Base-by-base conservation (phyloP, 768 basidiomycete genomes). In the Boletus rubescentipes region DNA sequence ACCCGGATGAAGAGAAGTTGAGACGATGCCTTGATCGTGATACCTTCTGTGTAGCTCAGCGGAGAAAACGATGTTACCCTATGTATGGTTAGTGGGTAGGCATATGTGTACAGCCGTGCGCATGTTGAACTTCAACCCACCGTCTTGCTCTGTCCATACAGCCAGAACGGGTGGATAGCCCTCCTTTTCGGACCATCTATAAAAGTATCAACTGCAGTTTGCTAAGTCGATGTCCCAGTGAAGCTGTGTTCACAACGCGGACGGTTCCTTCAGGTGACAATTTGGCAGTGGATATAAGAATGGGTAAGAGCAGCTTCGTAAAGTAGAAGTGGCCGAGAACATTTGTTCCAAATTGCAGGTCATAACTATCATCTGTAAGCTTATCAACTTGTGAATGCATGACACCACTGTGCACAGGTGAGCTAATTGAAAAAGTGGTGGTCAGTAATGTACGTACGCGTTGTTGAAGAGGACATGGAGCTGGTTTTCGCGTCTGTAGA, bases 11-110 rank as follows among this genome's bases (percentile, higher is more conserved):
- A 81, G 55, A 26, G 75, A 63, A 12, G 70, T 65, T 1, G 75
- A 75, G 2, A 83, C 63, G 49, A 83, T 75, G 29, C 75, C 75
- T 57, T 77, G 61, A 41, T 75, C 75, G 3, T 64, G 75, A 55
- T 77, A 77, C 52, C 78, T 66, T 46, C 77, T 62, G 18, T 75
- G 75, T 11, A 83, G 65, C 58, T 82, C 82, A 34, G 70, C 63
- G 2, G 78, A 65, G n/a, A 75, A 70, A 5, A 80, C 63, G 5
- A 78, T 66, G 40, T 77, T 77, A 4, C 71, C 81, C 78, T 79
- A 44, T 11, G n/a, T n/a, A n/a, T n/a, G n/a, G 15, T 32, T 9
- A 15, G 21, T 53, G 34, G 35, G 42, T 4, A 31, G 23, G 21
- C 20, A 29, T 12, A 11, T 26, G 30, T 21, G 32, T 23, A 21